Percentiles rank a stretch among this genome's conserved stretches.
phyloP scores from a whole-genome alignment of 2,329 filamentous ascomycete species.

The Arthrobotrys iridis region DNA sequence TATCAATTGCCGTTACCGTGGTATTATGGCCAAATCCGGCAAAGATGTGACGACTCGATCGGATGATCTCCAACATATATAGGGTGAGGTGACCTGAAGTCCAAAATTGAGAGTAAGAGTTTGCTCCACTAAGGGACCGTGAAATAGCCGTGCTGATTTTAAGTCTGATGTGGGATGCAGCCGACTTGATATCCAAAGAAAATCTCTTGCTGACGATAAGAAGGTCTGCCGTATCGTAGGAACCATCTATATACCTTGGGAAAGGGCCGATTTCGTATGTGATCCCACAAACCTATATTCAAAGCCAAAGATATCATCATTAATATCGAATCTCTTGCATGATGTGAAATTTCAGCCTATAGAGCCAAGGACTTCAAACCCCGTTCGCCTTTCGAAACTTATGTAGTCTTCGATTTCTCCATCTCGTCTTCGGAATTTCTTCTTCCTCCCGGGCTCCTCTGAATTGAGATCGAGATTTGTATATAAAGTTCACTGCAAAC shows the following conservation, averaged over 20 bases:
- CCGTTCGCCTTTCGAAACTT: neutral
- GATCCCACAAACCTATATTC: neutral
- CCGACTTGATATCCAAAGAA: neutral
- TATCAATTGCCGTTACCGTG: neutral
- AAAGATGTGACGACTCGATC: slow-evolving; percentile 14
- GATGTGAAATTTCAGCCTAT: neutral
- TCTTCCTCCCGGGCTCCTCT: neutral
- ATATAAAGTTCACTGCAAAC: slow-evolving; percentile 8
- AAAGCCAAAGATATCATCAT: neutral
- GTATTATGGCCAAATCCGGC: slow-evolving; percentile 14
- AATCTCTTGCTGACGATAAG: slow-evolving; percentile 20
- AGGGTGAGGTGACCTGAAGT: neutral
- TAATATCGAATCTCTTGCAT: too few species aligned
- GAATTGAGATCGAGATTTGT: neutral
- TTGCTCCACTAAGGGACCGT: neutral
- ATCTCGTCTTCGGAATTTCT: neutral
- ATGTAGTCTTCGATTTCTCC: neutral
- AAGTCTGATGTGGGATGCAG: neutral
- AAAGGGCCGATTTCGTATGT: neutral
- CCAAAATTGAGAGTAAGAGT: slow-evolving; percentile 1
- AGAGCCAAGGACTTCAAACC: neutral
- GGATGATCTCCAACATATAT: neutral
- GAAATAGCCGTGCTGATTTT: neutral
- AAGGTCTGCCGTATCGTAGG: neutral
- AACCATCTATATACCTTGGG: neutral